Evolutionary conservation across 2,329 filamentous ascomycete genomes (phyloP).

Genomic region (Alternaria rosae): DNA sequence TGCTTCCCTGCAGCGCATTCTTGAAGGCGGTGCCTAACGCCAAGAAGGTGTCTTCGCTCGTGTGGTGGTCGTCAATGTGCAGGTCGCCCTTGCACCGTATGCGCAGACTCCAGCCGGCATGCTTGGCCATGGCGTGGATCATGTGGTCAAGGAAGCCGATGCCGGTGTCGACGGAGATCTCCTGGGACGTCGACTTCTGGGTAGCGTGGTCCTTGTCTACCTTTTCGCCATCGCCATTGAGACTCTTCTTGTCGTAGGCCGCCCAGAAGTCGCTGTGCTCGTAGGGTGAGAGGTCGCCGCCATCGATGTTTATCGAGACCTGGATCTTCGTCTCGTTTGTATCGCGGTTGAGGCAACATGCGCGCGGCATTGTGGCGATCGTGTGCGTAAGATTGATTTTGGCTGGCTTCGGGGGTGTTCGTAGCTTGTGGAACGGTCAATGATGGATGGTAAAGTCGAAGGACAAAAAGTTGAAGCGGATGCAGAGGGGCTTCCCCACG

Average conservation of each 20-base stretch:
- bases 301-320: slow-evolving; percentile 90
- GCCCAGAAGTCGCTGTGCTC: slow-evolving; percentile 44
- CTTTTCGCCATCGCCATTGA: slow-evolving; percentile 42
- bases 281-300: slow-evolving; percentile 71
- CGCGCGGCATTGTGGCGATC: slow-evolving; percentile 60
- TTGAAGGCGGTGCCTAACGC: slow-evolving; percentile 88
- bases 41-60: slow-evolving; percentile 92
- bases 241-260: slow-evolving; percentile 55
- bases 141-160: slow-evolving; percentile 99
- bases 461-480: slow-evolving; percentile 31
- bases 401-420: neutral
- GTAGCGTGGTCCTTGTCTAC: slow-evolving; percentile 73
- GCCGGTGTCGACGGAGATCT: slow-evolving; percentile 87
- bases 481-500: slow-evolving; percentile 28
- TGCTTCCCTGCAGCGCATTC: slow-evolving; percentile 75
- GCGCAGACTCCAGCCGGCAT: slow-evolving; percentile 90
- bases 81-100: slow-evolving; percentile 87
- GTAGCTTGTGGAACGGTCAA: neutral
- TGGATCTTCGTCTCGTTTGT: slow-evolving; percentile 99
- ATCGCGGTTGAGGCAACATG: slow-evolving; percentile 80
- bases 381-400: neutral
- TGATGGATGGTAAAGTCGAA: neutral
- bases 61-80: slow-evolving; percentile 99
- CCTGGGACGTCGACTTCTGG: slow-evolving; percentile 83
- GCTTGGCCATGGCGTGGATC: slow-evolving; percentile 95